Evolutionary conservation across 768 basidiomycete species (phyloP).

Genomic region (Amanita polypyramis): DNA sequence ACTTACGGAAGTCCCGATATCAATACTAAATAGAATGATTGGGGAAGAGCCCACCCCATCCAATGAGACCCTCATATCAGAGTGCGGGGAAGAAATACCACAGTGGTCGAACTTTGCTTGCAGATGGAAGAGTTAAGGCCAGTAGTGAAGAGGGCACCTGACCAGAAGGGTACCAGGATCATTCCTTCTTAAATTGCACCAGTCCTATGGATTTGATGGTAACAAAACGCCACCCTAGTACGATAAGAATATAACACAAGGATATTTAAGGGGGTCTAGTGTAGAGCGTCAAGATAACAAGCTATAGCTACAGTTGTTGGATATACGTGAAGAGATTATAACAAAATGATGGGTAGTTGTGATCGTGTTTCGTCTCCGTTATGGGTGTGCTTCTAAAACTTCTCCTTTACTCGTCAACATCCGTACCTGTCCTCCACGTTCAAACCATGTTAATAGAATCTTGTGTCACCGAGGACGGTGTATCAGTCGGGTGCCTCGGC

Average conservation of each 20-base stretch:
- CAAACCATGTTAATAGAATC: slow-evolving; percentile 5
- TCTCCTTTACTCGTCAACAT: background rate
- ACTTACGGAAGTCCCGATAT: too few relatives aligned
- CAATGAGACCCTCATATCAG: too few relatives aligned
- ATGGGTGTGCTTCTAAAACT: background rate
- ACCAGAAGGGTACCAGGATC: background rate
- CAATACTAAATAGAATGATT: too few relatives aligned
- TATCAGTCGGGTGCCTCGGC: background rate
- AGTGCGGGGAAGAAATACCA: too few relatives aligned
- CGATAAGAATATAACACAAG: background rate
- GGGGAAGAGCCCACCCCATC: too few relatives aligned
- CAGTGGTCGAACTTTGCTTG: background rate
- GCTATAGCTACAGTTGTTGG: slow-evolving; percentile 4
- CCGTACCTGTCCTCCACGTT: background rate
- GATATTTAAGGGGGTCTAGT: background rate
- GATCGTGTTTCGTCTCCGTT: background rate
- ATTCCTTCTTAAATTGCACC: too few relatives aligned
- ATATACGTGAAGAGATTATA: background rate
- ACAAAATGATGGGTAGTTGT: background rate
- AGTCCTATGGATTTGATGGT: background rate
- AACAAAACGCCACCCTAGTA: background rate
- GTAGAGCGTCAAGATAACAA: background rate
- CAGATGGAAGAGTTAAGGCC: background rate
- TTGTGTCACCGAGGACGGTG: slow-evolving; percentile 1
- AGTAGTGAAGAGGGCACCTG: background rate